These are phyloP conservation scores for Ascochyta fabae DNA, from an alignment of 2,329 filamentous ascomycete genomes.

Conservation along the genomic window DNA sequence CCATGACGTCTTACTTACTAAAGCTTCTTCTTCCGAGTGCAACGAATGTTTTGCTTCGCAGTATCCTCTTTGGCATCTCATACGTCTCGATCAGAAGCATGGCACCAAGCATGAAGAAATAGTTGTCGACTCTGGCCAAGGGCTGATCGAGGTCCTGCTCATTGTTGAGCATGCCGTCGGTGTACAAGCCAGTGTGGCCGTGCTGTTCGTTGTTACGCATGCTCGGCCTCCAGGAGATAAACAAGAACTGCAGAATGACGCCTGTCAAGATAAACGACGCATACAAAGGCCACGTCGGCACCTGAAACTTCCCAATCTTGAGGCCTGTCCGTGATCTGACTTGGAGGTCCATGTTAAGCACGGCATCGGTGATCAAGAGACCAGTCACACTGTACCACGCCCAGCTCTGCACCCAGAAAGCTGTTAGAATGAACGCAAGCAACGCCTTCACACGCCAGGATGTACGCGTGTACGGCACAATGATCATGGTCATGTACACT, in stretches of 20 bases:
- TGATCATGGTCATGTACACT: slow-evolving; percentile 57
- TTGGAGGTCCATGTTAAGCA: slow-evolving; percentile 52
- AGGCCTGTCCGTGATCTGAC: slow-evolving; percentile 27
- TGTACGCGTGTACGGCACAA: slow-evolving; percentile 52
- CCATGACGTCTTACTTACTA: slow-evolving; percentile 44
- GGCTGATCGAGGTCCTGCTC: slow-evolving; percentile 44
- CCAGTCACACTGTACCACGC: slow-evolving; percentile 56
- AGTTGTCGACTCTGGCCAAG: slow-evolving; percentile 52
- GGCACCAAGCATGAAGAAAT: slow-evolving; percentile 52
- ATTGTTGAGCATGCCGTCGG: slow-evolving; percentile 46
- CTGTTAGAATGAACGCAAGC: slow-evolving; percentile 51
- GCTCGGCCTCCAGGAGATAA: slow-evolving; percentile 49
- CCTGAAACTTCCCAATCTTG: slow-evolving; percentile 15
- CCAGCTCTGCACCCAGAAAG: slow-evolving; percentile 57
- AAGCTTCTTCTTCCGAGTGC: slow-evolving; percentile 52
- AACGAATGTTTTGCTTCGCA: slow-evolving; percentile 46
- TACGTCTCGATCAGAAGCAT: slow-evolving; percentile 52
- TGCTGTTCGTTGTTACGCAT: slow-evolving; percentile 47
- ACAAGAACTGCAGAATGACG: slow-evolving; percentile 52
- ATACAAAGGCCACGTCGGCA: slow-evolving; percentile 44
- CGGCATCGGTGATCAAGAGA: slow-evolving; percentile 57
- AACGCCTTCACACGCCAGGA: slow-evolving; percentile 52
- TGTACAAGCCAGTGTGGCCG: slow-evolving; percentile 53
- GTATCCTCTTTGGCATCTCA: slow-evolving; percentile 43
- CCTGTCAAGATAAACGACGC: slow-evolving; percentile 44